Conservation (phyloP, 306 rosid species). For the Corylus avellana region DNA sequence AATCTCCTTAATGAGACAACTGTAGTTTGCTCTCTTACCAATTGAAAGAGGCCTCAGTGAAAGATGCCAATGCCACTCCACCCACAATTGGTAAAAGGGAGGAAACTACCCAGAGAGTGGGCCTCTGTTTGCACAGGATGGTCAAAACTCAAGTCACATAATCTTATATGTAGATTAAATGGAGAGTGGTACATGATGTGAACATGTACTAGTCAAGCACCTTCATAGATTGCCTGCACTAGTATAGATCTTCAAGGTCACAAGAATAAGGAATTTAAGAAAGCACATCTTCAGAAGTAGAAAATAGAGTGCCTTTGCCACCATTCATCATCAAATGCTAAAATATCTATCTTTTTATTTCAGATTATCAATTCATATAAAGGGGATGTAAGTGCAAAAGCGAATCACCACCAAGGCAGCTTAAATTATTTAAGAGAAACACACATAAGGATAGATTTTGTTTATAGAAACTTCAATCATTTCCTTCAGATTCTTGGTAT, state of each 20-base stretch:
- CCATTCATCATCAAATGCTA: neutral
- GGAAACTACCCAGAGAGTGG: constrained; percentile 73
- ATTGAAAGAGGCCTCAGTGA: constrained; percentile 87
- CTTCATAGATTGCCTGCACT: constrained; percentile 9
- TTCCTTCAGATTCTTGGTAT: neutral
- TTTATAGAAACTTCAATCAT: neutral
- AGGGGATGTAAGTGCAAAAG: neutral
- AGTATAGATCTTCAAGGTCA: neutral
- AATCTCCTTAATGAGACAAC: constrained; percentile 16
- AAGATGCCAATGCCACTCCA: constrained; percentile 86
- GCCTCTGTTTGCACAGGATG: constrained; percentile 56
- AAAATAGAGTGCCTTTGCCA: neutral
- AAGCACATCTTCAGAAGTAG: neutral
- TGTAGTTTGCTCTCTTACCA: constrained; percentile 54
- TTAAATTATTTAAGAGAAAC: neutral
- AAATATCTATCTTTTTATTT: neutral
- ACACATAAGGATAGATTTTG: neutral
- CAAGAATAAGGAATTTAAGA: constrained; percentile 2
- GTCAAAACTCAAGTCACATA: constrained; percentile 40
- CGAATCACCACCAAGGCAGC: neutral
- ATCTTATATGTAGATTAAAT: constrained; percentile 15
- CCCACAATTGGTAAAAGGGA: constrained; percentile 91
- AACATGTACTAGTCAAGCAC: constrained; percentile 2
- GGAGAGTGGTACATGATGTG: constrained; percentile 8
- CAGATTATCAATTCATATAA: neutral